A percentile compares a stretch with the other conserved stretches of the same genome.
These are phyloP conservation scores for Pythium insidiosum DNA, from an alignment of 352 stramenopile genomes.

Conservation along the genomic window DNA sequence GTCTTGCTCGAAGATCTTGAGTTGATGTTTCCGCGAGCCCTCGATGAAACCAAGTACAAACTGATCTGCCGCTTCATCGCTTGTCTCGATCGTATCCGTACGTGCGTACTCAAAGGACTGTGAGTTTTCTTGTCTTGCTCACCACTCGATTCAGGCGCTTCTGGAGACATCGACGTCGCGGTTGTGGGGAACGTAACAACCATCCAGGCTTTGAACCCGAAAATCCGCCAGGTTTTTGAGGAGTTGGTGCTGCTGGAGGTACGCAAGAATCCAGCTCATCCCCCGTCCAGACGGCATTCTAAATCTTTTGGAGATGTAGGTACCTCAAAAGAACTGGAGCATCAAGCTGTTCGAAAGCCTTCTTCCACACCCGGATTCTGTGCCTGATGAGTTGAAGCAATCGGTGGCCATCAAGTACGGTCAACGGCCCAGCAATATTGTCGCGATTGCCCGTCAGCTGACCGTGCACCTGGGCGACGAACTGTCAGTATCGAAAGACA, in stretches of 20 bases:
- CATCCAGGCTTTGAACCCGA: constrained; percentile 39
- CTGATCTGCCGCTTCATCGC: constrained; percentile 51
- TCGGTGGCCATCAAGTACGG: constrained; percentile 65
- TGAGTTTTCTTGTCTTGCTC: no score
- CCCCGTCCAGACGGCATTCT: not conserved
- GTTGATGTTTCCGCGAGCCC: constrained; percentile 52
- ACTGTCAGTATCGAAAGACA: not conserved
- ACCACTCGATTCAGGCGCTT: no score
- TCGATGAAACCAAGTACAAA: constrained; percentile 72
- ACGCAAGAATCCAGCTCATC: constrained; percentile 1
- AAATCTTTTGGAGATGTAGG: constrained; percentile 14
- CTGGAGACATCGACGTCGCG: constrained; percentile 21
- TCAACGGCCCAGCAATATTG: constrained; percentile 70
- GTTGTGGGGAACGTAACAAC: constrained; percentile 63
- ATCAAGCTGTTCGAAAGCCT: constrained; percentile 33
- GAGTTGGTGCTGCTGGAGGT: constrained; percentile 73
- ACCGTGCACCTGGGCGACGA: not conserved
- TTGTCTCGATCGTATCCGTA: constrained; percentile 54
- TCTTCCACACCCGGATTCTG: constrained; percentile 16
- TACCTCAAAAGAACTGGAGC: constrained; percentile 54
- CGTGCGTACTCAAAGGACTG: no score
- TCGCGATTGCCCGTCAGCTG: constrained; percentile 42
- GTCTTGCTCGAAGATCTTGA: constrained; percentile 71
- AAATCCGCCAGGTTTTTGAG: constrained; percentile 66
- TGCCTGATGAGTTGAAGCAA: constrained; percentile 40